These are phyloP conservation scores for Aspergillus flavus DNA, from an alignment of 2,329 filamentous ascomycete species.

Conservation along the genomic window DNA sequence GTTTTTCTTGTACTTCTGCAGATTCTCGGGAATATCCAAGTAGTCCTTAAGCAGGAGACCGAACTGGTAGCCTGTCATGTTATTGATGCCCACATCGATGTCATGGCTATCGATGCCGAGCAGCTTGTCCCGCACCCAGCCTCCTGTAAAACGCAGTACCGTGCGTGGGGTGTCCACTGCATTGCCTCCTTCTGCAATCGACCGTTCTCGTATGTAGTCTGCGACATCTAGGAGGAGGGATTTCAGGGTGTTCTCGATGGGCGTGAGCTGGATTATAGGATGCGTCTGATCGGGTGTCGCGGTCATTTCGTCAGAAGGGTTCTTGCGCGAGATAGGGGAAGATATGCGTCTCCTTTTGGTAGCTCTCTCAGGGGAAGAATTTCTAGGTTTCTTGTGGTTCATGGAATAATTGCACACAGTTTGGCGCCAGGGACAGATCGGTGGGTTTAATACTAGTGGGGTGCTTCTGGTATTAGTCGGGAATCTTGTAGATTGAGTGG, in stretches of 20 bases:
- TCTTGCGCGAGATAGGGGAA: constrained; percentile 23
- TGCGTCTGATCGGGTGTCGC: constrained; percentile 13
- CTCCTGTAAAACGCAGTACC: constrained; percentile 51
- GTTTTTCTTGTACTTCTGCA: constrained; percentile 48
- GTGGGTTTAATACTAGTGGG: constrained; percentile 12
- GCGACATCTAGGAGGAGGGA: constrained; percentile 83
- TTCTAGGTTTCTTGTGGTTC: constrained; percentile 24
- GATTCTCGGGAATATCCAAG: constrained; percentile 41
- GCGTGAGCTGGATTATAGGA: constrained; percentile 62
- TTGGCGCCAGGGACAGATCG: background rate
- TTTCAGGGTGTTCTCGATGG: constrained; percentile 71
- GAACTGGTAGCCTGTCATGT: constrained; percentile 53
- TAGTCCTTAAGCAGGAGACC: constrained; percentile 48
- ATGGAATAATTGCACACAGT: constrained; percentile 25
- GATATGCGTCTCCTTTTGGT: constrained; percentile 39
- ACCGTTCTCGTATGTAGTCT: constrained; percentile 56
- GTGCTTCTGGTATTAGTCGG: constrained; percentile 15
- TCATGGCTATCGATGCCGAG: constrained; percentile 50
- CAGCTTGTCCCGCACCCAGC: constrained; percentile 55
- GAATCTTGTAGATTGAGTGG: constrained; percentile 12
- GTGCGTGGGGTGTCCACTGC: constrained; percentile 28
- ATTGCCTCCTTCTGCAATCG: constrained; percentile 44
- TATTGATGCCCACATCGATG: constrained; percentile 53
- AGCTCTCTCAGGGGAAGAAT: constrained; percentile 26
- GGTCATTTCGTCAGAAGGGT: constrained; percentile 28